Percentiles rank a stretch among this genome's conserved stretches.
phyloP scores from a whole-genome alignment of 805 yeast genomes.

The Candida hispaniensis region DNA sequence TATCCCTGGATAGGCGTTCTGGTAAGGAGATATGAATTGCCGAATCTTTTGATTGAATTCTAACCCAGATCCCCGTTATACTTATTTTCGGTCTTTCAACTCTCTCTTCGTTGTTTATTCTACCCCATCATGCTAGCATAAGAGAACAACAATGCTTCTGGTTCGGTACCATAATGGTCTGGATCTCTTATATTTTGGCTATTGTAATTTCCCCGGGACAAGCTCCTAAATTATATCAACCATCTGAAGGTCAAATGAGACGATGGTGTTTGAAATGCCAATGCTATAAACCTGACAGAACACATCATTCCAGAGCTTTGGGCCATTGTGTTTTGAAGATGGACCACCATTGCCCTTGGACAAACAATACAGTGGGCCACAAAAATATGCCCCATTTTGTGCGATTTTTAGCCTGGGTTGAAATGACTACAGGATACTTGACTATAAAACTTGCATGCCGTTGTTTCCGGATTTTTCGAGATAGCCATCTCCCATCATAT shows the following conservation, averaged over 20 bases:
- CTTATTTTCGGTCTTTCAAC: conserved; percentile 33
- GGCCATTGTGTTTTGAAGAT: conserved; percentile 63
- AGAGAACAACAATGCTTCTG: conserved; percentile 40
- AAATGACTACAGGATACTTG: conserved; percentile 30
- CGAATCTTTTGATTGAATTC: too few relatives aligned
- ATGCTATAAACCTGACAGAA: conserved; percentile 63
- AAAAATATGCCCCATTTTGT: conserved; percentile 67
- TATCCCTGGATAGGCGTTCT: conserved; percentile 26
- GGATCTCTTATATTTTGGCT: conserved; percentile 69
- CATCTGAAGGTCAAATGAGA: conserved; percentile 42
- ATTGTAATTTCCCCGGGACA: conserved; percentile 57
- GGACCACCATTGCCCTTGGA: conserved; percentile 97
- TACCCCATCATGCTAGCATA: conserved; percentile 32
- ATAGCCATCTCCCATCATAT: conserved; percentile 38
- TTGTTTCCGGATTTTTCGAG: conserved; percentile 32
- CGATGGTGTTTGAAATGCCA: conserved; percentile 68
- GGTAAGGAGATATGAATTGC: conserved; percentile 19
- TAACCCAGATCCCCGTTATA: conserved; percentile 46
- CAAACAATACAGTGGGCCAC: conserved; percentile 80
- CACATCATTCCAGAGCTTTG: conserved; percentile 75
- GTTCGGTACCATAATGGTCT: conserved; percentile 41
- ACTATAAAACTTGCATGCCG: conserved; percentile 35
- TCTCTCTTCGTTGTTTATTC: conserved; percentile 27
- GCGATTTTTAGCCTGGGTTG: conserved; percentile 61
- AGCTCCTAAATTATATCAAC: conserved; percentile 43